Conservation (phyloP, 164 flowering plant species). For the Umbilicus rupestris region DNA sequence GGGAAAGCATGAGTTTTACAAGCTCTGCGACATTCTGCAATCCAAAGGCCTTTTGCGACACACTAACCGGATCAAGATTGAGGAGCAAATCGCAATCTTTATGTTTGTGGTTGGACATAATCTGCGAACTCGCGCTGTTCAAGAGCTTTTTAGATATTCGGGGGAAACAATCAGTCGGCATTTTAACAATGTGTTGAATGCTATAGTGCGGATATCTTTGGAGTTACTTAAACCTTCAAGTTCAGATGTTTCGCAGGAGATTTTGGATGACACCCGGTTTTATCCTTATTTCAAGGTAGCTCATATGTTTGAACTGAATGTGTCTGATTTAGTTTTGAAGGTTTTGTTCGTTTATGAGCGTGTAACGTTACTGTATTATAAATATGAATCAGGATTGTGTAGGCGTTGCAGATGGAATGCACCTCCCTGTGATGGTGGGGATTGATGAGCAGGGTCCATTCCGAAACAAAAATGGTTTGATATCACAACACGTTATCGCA, state of each 20-base stretch:
- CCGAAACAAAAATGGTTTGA: slow-evolving; percentile 50
- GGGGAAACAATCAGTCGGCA: slow-evolving; percentile 76
- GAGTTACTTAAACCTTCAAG: slow-evolving; percentile 49
- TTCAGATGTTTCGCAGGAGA: slow-evolving; percentile 33
- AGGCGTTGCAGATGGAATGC: slow-evolving; percentile 70
- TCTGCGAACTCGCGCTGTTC: slow-evolving; percentile 64
- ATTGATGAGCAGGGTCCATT: slow-evolving; percentile 63
- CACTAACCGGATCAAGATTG: slow-evolving; percentile 58
- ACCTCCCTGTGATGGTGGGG: slow-evolving; percentile 64
- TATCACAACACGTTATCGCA: slow-evolving; percentile 51
- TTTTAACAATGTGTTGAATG: slow-evolving; percentile 65
- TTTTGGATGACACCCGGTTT: slow-evolving; percentile 34
- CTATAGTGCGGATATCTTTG: slow-evolving; percentile 54
- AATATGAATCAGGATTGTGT: slow-evolving; percentile 49
- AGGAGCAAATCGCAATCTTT: slow-evolving; percentile 70
- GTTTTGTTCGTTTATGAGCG: neutral
- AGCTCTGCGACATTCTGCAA: slow-evolving; percentile 37
- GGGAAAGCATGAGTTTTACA: slow-evolving; percentile 60
- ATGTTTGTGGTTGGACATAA: slow-evolving; percentile 61
- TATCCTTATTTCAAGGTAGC: slow-evolving; percentile 63
- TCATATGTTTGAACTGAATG: neutral
- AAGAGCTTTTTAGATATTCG: slow-evolving; percentile 67
- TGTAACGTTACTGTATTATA: neutral
- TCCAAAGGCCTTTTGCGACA: slow-evolving; percentile 56
- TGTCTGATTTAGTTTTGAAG: no score